phyloP scores from a whole-genome alignment of 768 basidiomycete genomes.

The Tephrocybe sp. region DNA sequence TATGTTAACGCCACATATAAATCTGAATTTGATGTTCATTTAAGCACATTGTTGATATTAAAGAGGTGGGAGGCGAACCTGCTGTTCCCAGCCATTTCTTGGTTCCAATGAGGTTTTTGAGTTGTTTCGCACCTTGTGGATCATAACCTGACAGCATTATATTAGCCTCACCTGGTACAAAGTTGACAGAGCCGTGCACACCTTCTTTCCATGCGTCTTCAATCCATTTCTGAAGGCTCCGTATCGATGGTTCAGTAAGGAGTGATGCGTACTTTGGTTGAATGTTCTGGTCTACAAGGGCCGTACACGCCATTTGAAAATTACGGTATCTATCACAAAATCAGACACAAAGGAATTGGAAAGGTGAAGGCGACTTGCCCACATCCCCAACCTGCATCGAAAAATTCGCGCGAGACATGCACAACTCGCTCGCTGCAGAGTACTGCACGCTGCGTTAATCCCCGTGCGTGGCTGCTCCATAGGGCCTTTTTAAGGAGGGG shows the following conservation, averaged over 20 bases:
- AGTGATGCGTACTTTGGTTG: slow-evolving; percentile 65
- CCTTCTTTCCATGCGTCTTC: slow-evolving; percentile 81
- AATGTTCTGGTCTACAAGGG: slow-evolving; percentile 63
- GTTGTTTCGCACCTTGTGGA: slow-evolving; percentile 58
- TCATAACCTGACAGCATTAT: slow-evolving; percentile 59
- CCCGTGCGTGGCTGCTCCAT: slow-evolving; percentile 48
- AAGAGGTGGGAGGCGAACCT: slow-evolving; percentile 44
- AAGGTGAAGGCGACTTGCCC: slow-evolving; percentile 39
- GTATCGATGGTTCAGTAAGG: slow-evolving; percentile 57
- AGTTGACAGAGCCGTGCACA: slow-evolving; percentile 19
- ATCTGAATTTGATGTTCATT: slow-evolving; percentile 39
- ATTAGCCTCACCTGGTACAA: neutral
- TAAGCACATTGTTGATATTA: neutral
- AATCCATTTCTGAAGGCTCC: slow-evolving; percentile 76
- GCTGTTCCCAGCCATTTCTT: slow-evolving; percentile 81
- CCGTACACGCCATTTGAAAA: slow-evolving; percentile 75
- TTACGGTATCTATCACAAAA: slow-evolving; percentile 65
- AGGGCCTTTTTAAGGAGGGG: slow-evolving; percentile 59
- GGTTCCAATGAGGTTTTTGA: slow-evolving; percentile 57
- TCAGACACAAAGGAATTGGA: neutral
- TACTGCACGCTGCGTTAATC: slow-evolving; percentile 52
- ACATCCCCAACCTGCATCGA: slow-evolving; percentile 75
- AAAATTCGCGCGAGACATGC: slow-evolving; percentile 55
- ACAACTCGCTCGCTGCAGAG: slow-evolving; percentile 66
- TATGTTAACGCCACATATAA: slow-evolving; percentile 77